These are phyloP conservation scores for Botryotinia globosa DNA, from an alignment of 2,329 filamentous ascomycete genomes.

Conservation along the genomic window DNA sequence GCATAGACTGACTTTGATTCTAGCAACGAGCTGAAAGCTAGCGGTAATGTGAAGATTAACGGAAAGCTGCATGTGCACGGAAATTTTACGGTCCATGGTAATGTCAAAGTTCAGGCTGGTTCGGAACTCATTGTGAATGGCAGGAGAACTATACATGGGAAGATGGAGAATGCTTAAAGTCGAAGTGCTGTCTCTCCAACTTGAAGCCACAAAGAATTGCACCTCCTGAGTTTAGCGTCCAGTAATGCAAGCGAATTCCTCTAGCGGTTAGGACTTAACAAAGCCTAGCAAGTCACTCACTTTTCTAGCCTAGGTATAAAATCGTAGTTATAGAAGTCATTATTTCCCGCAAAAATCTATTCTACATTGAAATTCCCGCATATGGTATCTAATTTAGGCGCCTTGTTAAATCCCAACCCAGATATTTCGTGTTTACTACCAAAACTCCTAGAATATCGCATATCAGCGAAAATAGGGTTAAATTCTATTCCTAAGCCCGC, in stretches of 20 bases:
- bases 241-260: not conserved
- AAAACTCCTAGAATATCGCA: not conserved
- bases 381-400: constrained; percentile 9
- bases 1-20: not conserved
- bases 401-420: not conserved
- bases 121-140: constrained; percentile 28
- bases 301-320: not conserved
- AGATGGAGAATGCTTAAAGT: constrained; percentile 19
- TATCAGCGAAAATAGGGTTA: not conserved
- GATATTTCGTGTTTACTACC: not conserved
- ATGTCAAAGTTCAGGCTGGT: constrained; percentile 24
- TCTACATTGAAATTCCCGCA: constrained; percentile 1
- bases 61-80: constrained; percentile 28
- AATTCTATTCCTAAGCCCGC: not conserved
- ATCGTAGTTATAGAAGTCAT: not conserved
- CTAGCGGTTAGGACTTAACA: not conserved
- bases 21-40: constrained; percentile 24
- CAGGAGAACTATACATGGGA: constrained; percentile 32
- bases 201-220: not conserved
- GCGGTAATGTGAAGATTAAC: constrained; percentile 23
- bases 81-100: constrained; percentile 29
- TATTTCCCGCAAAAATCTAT: not conserved
- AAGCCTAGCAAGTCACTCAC: not conserved
- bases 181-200: not conserved
- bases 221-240: not conserved